A percentile compares a stretch with the other conserved stretches of the same genome.
phyloP scores from a whole-genome alignment of 768 basidiomycete species.

The Rhizopogon vesiculosus region DNA sequence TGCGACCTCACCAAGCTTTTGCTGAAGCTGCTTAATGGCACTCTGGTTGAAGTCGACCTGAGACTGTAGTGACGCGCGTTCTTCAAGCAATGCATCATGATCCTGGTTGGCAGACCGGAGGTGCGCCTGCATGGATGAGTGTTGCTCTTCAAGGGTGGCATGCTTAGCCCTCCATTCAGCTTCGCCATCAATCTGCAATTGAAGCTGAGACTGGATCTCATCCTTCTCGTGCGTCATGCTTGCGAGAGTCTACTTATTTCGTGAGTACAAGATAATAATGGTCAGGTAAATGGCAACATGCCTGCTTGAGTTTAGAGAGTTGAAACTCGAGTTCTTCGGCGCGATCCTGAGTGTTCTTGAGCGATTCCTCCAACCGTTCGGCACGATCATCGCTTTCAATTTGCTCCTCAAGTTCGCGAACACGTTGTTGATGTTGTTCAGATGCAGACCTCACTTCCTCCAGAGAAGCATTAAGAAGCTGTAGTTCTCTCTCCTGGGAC shows the following conservation, averaged over 20 bases:
- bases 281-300: conserved; percentile 19
- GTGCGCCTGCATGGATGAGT: conserved; percentile 35
- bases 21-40: conserved; percentile 49
- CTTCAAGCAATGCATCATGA: conserved; percentile 42
- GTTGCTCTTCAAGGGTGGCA: conserved; percentile 39
- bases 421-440: conserved; percentile 49
- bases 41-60: conserved; percentile 42
- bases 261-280: background rate
- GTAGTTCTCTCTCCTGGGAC: conserved; percentile 68
- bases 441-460: conserved; percentile 50
- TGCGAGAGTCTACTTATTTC: conserved; percentile 42
- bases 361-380: conserved; percentile 64
- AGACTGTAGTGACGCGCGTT: conserved; percentile 45
- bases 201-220: conserved; percentile 43
- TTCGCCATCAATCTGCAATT: conserved; percentile 36
- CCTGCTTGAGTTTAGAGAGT: conserved; percentile 76
- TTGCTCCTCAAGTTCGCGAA: conserved; percentile 75
- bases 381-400: conserved; percentile 81
- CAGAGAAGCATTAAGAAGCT: conserved; percentile 50
- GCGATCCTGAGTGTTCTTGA: conserved; percentile 77
- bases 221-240: conserved; percentile 62
- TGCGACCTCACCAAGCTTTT: conserved; percentile 51
- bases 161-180: conserved; percentile 44
- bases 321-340: conserved; percentile 83
- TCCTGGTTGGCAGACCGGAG: conserved; percentile 42